Percentiles rank a stretch among this genome's conserved stretches.
Conservation (phyloP, 2,329 filamentous ascomycete species). For the Colletotrichum nymphaeae region DNA sequence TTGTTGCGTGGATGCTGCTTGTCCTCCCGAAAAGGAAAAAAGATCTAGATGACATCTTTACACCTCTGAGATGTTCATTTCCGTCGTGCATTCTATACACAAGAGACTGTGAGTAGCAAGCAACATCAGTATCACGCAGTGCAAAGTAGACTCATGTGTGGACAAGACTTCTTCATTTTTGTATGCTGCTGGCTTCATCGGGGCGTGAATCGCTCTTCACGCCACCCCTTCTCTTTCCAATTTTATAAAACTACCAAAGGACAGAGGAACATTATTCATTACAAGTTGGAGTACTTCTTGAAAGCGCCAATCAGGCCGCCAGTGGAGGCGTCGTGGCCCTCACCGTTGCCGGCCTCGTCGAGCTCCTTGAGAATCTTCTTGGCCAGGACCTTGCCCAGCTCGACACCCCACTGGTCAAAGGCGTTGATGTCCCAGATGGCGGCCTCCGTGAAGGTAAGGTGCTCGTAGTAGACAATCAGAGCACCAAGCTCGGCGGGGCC, state of each 20-base stretch:
- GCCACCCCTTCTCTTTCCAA: constrained; percentile 14
- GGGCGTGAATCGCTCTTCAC: constrained; percentile 3
- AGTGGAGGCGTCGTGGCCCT: constrained; percentile 87
- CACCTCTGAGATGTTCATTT: background rate
- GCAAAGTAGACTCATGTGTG: background rate
- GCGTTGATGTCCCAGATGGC: constrained; percentile 99
- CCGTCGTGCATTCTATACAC: background rate
- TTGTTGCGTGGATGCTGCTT: no score
- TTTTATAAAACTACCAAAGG: constrained; percentile 19
- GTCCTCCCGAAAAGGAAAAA: background rate
- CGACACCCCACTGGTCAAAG: constrained; percentile 99
- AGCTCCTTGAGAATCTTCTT: constrained; percentile 92
- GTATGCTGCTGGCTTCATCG: constrained; percentile 4
- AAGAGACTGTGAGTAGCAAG: background rate
- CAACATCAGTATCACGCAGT: background rate
- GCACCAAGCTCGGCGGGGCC: constrained; percentile 94
- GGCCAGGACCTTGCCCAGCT: constrained; percentile 94
- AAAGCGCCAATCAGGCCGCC: constrained; percentile 91
- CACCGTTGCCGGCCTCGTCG: constrained; percentile 77
- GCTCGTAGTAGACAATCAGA: constrained; percentile 98
- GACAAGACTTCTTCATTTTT: background rate
- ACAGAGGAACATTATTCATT: constrained; percentile 41
- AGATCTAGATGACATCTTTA: background rate
- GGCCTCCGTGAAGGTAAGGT: constrained; percentile 97
- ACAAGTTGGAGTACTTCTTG: constrained; percentile 76